These are phyloP conservation scores for Gaultheria prostrata DNA, from an alignment of 148 eudicot species.

Conservation along the genomic window DNA sequence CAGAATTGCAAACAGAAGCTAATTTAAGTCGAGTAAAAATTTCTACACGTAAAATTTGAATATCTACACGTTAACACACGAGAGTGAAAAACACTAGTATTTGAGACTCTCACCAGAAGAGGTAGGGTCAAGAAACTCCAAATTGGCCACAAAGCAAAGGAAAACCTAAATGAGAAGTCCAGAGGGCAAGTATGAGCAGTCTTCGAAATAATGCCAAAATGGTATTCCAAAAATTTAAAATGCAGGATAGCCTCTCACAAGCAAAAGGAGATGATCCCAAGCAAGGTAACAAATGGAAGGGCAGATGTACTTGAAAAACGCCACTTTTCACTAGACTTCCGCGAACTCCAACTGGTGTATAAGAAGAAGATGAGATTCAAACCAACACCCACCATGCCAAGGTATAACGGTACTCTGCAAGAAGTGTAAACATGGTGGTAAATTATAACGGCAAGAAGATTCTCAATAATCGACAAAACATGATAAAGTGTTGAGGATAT, in stretches of 20 bases:
- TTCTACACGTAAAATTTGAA: not conserved
- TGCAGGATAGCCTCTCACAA: constrained; percentile 49
- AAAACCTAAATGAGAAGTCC: constrained; percentile 51
- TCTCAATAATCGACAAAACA: not conserved
- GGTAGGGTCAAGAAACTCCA: constrained; percentile 52
- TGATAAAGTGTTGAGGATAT: not conserved
- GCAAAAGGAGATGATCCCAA: constrained; percentile 77
- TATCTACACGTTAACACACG: not conserved
- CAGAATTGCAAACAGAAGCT: constrained; percentile 16
- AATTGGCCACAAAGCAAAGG: constrained; percentile 34
- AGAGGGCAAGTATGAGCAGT: constrained; percentile 11
- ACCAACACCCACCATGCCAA: constrained; percentile 62
- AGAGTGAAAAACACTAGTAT: not conserved
- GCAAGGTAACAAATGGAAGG: constrained; percentile 58
- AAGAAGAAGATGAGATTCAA: constrained; percentile 57
- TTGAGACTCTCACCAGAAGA: constrained; percentile 32
- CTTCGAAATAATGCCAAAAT: not conserved
- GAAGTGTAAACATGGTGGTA: not conserved
- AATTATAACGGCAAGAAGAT: not conserved
- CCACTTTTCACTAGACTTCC: constrained; percentile 70
- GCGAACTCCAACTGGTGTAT: constrained; percentile 58
- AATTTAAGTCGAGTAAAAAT: not conserved
- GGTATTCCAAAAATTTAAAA: not conserved
- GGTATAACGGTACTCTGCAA: constrained; percentile 80
- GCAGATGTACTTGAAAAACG: constrained; percentile 65